Evolutionary conservation across 225 moss, liverwort and hornwort genomes (phyloP), one percentile per base, ranked within the genome.

Genomic region (Straminergon stramineum): DNA sequence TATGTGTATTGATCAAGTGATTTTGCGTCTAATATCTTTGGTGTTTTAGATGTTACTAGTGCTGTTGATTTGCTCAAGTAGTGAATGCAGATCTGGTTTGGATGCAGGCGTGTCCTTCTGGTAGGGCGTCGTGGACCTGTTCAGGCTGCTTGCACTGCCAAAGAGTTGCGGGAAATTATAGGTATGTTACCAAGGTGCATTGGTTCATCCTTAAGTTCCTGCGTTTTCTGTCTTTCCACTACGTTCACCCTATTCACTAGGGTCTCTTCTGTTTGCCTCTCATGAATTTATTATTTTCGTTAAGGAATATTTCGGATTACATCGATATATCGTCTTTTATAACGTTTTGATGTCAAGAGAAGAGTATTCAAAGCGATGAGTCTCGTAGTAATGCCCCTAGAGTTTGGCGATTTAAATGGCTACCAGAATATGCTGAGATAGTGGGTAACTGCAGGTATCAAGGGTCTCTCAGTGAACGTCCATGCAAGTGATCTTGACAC

Each of bases 121-220:
- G 95, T 99, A 82, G 99, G 99, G 90, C 95, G 99, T 80, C 93
- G 99, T 87, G 99, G 99, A 91, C 99, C 99, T 86, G 97, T 95
- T 89, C 99, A 99, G 87, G 99, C 97, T 91, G 99, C 99, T 89
- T 99, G 97, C 90, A 97, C 97, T 84, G 97, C 94, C 81, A 97
- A 97, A 74, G 99, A 97, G 89, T 88, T 99, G 84, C 92, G 97
- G 90, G 99, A 99, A 93, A 96, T 97, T 66, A 83, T 99, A 86
- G 96, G 99, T 97, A 85, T 85, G 87, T 80, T 78, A 65, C 48
- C 76, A 56, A 75, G 64, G 60, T 85, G 57, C 79, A 32, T 84
- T 63, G 35, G 39, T 84, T 80, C 80, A 60, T 79, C 15, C 26
- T 16, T 75, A 16, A 69, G 79, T 71, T 79, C 48, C 58, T 87